Conservation (phyloP, 257 asterid species). For the Petunia secreta region DNA sequence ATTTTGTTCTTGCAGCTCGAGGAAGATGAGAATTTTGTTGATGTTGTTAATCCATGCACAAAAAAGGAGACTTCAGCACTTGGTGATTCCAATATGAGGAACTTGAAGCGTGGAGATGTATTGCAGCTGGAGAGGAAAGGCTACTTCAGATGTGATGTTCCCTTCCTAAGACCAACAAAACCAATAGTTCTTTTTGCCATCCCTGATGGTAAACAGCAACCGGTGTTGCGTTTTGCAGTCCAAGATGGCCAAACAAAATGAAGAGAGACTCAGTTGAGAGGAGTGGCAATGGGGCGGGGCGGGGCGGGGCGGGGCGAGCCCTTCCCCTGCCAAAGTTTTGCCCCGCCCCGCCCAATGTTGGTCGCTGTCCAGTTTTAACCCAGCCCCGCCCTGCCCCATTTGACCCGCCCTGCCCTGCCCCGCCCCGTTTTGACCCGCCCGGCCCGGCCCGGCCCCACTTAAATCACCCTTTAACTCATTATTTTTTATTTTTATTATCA, state of each 20-base stretch:
- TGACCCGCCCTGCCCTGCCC: too few species aligned
- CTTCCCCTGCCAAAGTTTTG: too few species aligned
- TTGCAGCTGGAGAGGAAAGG: slow-evolving; percentile 95
- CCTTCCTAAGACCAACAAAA: slow-evolving; percentile 64
- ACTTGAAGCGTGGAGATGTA: slow-evolving; percentile 76
- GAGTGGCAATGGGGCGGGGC: too few species aligned
- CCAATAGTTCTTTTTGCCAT: slow-evolving; percentile 75
- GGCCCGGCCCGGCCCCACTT: too few species aligned
- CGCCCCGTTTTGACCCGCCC: too few species aligned
- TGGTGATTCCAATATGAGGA: slow-evolving; percentile 90
- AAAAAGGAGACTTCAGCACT: slow-evolving; percentile 67
- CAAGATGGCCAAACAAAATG: slow-evolving; percentile 27
- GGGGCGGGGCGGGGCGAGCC: too few species aligned
- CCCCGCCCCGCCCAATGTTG: too few species aligned
- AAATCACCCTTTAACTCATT: too few species aligned
- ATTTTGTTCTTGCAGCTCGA: slow-evolving; percentile 61
- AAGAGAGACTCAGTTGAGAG: not conserved
- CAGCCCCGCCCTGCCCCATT: too few species aligned
- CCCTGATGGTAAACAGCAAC: slow-evolving; percentile 88
- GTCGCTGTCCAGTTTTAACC: too few species aligned
- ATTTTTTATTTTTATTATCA: too few species aligned
- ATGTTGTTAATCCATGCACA: slow-evolving; percentile 78
- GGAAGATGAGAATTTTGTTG: slow-evolving; percentile 82
- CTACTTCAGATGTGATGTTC: slow-evolving; percentile 85
- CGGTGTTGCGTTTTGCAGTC: slow-evolving; percentile 53